A percentile compares a stretch with the other conserved stretches of the same genome.
phyloP scores from a whole-genome alignment of 257 asterid genomes.

The Nicotiana tabacum region DNA sequence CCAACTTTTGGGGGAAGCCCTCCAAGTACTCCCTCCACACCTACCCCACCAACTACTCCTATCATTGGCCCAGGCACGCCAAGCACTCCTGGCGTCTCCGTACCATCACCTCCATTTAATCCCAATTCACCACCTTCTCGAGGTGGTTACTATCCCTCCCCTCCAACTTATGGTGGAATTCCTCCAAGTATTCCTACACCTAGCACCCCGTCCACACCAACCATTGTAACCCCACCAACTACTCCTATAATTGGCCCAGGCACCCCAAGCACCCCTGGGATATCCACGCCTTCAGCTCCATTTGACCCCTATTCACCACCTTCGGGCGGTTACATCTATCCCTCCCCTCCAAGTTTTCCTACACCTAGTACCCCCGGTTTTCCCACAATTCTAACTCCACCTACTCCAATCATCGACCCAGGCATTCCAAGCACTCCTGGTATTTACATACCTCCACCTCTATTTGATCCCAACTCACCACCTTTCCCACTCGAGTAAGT shows the following conservation, averaged over 20 bases:
- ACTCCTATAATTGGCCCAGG: conserved; percentile 18
- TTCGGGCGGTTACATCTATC: conserved; percentile 8
- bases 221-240: conserved; percentile 28
- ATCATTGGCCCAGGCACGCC: conserved; percentile 11
- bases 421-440: conserved; percentile 40
- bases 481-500: conserved; percentile 63
- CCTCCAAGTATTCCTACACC: conserved; percentile 34
- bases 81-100: neutral
- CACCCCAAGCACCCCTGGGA: conserved; percentile 35
- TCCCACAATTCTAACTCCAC: conserved; percentile 19
- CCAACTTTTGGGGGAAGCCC: conserved; percentile 14
- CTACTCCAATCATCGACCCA: conserved; percentile 26
- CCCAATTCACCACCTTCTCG: conserved; percentile 8
- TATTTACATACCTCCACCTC: conserved; percentile 48
- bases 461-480: conserved; percentile 56
- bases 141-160: neutral
- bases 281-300: conserved; percentile 57
- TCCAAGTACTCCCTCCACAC: neutral
- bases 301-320: conserved; percentile 83
- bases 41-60: conserved; percentile 29
- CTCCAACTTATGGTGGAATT: neutral
- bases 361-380: conserved; percentile 8
- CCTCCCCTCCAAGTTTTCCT: neutral
- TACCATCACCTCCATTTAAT: neutral
- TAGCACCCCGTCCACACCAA: neutral